These are phyloP conservation scores for Jacaranda mimosifolia DNA, from an alignment of 257 asterid genomes.

Conservation along the genomic window DNA sequence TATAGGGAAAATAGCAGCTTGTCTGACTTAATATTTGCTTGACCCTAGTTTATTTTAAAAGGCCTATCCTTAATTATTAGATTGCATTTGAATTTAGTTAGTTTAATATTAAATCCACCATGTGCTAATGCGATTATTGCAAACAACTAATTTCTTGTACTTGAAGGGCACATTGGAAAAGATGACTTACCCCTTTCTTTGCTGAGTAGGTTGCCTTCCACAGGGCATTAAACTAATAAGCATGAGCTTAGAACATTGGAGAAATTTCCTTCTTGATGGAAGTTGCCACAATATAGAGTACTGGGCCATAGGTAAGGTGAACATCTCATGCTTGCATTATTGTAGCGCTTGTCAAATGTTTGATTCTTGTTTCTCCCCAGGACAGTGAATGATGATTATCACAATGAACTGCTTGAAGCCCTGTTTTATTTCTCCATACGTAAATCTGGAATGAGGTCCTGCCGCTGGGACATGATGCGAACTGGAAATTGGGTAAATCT, in stretches of 20 bases:
- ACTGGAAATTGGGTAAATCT: not conserved
- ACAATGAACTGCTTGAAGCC: not conserved
- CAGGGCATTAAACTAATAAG: conserved; percentile 62
- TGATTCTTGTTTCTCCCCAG: not conserved
- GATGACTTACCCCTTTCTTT: conserved; percentile 22
- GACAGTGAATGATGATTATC: not conserved
- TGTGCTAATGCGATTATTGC: conserved; percentile 12
- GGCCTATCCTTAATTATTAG: not conserved
- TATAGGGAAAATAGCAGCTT: conserved; percentile 13
- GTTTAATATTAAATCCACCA: not conserved
- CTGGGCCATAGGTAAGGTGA: conserved; percentile 37
- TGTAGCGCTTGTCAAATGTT: not conserved
- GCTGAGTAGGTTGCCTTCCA: conserved; percentile 84
- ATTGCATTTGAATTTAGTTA: not conserved
- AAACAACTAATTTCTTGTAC: not conserved
- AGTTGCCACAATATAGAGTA: conserved; percentile 10
- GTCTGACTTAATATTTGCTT: not conserved
- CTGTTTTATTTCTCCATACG: not conserved
- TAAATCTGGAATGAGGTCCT: not conserved
- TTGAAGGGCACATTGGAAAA: not conserved
- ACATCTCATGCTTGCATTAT: conserved; percentile 26
- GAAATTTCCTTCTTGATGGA: conserved; percentile 24
- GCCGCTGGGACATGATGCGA: not conserved
- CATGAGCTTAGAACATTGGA: conserved; percentile 1
- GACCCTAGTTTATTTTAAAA: not conserved